Conservation (phyloP, 176 grass and related monocot genomes). For the Bothriochloa decipiens region DNA sequence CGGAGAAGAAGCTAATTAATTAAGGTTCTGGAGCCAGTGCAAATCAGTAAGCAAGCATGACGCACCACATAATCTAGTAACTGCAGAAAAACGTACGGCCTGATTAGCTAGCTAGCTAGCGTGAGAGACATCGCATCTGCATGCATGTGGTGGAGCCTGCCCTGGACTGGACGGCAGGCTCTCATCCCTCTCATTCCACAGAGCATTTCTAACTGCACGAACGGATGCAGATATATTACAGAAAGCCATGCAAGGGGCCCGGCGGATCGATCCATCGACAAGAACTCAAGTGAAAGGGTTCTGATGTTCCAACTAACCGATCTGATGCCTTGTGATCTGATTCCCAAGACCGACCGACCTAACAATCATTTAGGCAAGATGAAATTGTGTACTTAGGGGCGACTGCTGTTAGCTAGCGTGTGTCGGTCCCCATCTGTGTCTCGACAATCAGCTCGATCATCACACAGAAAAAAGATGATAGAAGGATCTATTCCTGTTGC, state of each 20-base stretch:
- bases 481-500: not conserved
- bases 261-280: not conserved
- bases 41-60: not conserved
- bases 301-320: not conserved
- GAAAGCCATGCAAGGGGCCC: not conserved
- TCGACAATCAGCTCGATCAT: not conserved
- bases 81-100: slow-evolving; percentile 11
- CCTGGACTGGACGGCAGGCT: no score
- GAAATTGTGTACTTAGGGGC: slow-evolving; percentile 22
- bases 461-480: not conserved
- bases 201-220: not conserved
- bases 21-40: not conserved
- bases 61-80: not conserved
- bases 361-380: slow-evolving; percentile 15
- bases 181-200: no score
- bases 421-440: not conserved
- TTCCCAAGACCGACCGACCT: not conserved
- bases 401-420: not conserved
- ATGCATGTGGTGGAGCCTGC: not conserved
- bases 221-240: not conserved
- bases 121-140: not conserved
- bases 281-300: not conserved
- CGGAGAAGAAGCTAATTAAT: not conserved
- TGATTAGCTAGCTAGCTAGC: not conserved
- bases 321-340: slow-evolving; percentile 8